These are phyloP conservation scores for Agapanthus africanus DNA, from an alignment of 106 monocot genomes.

Conservation along the genomic window DNA sequence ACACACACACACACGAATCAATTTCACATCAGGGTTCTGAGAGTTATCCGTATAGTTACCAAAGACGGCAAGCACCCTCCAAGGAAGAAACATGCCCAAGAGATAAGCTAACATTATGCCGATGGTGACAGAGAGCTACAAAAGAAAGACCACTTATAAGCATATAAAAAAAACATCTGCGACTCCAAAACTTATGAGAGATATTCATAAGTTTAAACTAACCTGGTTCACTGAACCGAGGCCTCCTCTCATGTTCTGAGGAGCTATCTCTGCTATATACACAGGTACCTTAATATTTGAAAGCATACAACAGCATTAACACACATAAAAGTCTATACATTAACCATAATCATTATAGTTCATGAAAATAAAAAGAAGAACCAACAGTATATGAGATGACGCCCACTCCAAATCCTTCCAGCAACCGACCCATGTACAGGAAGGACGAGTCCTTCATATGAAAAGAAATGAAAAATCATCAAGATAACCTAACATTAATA, in stretches of 20 bases:
- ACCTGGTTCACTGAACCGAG: slow-evolving; percentile 96
- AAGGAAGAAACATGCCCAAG: slow-evolving; percentile 76
- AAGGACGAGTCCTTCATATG: slow-evolving; percentile 70
- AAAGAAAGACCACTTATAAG: neutral
- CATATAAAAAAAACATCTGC: neutral
- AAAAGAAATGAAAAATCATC: slow-evolving; percentile 1
- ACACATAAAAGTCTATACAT: neutral
- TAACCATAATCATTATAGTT: neutral
- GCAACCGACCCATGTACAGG: slow-evolving; percentile 83
- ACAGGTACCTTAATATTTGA: slow-evolving; percentile 60
- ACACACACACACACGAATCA: no score
- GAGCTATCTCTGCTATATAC: slow-evolving; percentile 94
- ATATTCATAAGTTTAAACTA: neutral
- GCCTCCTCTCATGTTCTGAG: slow-evolving; percentile 89
- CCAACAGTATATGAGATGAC: slow-evolving; percentile 74
- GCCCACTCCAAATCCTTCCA: slow-evolving; percentile 94
- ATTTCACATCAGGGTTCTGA: neutral
- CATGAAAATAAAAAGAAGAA: neutral
- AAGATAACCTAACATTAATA: neutral
- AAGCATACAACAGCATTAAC: neutral
- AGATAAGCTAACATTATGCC: slow-evolving; percentile 81
- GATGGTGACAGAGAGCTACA: slow-evolving; percentile 85
- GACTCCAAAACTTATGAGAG: neutral
- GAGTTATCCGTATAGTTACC: slow-evolving; percentile 33
- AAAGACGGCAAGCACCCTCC: slow-evolving; percentile 85